Percentiles rank a stretch among this genome's conserved stretches.
Conservation (phyloP, 2,329 filamentous ascomycete genomes). For the Magnaporthiopsis poae region DNA sequence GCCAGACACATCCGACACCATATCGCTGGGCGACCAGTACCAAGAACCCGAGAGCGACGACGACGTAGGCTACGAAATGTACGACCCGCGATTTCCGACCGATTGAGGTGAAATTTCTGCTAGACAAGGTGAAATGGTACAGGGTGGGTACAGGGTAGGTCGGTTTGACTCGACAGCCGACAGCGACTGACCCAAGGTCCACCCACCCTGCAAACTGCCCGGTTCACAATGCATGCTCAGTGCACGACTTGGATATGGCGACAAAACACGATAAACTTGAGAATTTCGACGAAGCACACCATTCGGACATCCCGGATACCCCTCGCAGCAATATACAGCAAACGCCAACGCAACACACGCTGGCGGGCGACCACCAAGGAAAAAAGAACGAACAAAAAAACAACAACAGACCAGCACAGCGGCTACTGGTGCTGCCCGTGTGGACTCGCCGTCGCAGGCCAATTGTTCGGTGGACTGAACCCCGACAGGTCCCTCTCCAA, state of each 20-base stretch:
- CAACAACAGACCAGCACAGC: no score
- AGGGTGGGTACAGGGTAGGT: no score
- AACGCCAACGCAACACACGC: neutral
- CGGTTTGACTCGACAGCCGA: no score
- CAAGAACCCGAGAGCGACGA: constrained; percentile 47
- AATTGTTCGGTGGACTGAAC: neutral
- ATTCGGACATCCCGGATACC: no score
- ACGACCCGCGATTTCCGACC: constrained; percentile 51
- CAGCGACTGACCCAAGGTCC: no score
- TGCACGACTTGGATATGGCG: neutral
- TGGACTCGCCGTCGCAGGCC: no score
- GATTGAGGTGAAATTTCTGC: constrained; percentile 32
- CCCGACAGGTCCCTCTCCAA: constrained; percentile 47
- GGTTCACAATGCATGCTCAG: neutral
- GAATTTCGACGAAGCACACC: no score
- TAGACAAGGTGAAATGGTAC: no score
- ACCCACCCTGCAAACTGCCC: neutral
- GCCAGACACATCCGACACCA: neutral
- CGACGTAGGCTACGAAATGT: constrained; percentile 62
- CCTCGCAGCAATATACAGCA: neutral
- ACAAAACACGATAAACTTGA: neutral
- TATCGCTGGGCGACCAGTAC: constrained; percentile 1
- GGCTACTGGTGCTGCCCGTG: neutral
- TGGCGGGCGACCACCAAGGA: neutral
- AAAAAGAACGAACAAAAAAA: neutral